These are phyloP conservation scores for Conringia planisiliqua DNA, from an alignment of 345 rosid species.

Conservation along the genomic window DNA sequence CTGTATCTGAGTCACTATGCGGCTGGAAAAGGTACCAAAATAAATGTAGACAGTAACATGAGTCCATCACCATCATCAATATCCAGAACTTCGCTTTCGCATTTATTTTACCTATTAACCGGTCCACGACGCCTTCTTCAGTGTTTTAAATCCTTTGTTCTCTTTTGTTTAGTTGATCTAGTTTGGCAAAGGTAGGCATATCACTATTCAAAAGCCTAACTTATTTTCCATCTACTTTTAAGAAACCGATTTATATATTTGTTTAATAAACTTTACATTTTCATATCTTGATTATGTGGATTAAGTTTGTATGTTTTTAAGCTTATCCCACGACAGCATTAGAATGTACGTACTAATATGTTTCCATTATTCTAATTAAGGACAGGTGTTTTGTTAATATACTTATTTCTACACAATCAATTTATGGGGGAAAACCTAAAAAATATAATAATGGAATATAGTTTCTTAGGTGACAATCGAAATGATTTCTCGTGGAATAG, in stretches of 20 bases:
- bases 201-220: neutral
- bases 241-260: neutral
- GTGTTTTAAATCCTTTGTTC: neutral
- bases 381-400: too few species aligned
- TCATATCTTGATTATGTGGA: neutral
- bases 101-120: slow-evolving; percentile 10
- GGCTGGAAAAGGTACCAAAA: slow-evolving; percentile 12
- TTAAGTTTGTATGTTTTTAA: too few species aligned
- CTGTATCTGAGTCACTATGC: slow-evolving; percentile 17
- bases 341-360: too few species aligned
- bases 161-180: neutral
- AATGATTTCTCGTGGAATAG: too few species aligned
- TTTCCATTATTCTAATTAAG: too few species aligned
- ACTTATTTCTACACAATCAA: too few species aligned
- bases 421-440: too few species aligned
- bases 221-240: neutral
- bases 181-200: slow-evolving; percentile 11
- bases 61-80: slow-evolving; percentile 4
- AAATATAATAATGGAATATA: too few species aligned
- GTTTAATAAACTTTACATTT: neutral
- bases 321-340: too few species aligned
- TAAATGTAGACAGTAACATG: slow-evolving; percentile 23
- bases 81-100: slow-evolving; percentile 10
- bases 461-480: too few species aligned
- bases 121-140: neutral